Conservation (phyloP, 768 basidiomycete species). For the Macrolepiota albuminosa region DNA sequence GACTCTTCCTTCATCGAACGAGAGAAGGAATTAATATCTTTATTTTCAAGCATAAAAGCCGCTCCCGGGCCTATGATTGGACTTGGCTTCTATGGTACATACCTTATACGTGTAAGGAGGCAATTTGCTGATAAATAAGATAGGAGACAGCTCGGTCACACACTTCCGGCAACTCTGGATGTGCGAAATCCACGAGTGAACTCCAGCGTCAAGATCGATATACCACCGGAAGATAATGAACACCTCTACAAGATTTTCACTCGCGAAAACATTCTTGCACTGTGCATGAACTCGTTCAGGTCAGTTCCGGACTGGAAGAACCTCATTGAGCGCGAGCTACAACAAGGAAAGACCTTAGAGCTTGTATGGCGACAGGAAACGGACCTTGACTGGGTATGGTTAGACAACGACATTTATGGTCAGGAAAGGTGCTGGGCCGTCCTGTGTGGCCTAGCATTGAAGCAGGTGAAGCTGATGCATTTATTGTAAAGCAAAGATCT, state of each 20-base stretch:
- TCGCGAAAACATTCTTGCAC: slow-evolving; percentile 54
- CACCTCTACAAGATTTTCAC: slow-evolving; percentile 49
- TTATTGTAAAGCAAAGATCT: not conserved
- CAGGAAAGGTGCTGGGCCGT: slow-evolving; percentile 64
- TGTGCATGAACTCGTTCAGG: slow-evolving; percentile 55
- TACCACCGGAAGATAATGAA: slow-evolving; percentile 45
- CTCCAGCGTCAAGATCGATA: slow-evolving; percentile 62
- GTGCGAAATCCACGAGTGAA: slow-evolving; percentile 66
- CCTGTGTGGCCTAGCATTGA: slow-evolving; percentile 69
- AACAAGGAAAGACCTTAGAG: slow-evolving; percentile 54
- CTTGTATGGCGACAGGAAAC: slow-evolving; percentile 76
- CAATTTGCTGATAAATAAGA: not conserved
- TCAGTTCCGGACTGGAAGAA: slow-evolving; percentile 57
- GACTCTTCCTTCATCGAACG: slow-evolving; percentile 42
- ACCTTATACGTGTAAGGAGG: not conserved
- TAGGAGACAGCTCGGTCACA: slow-evolving; percentile 72
- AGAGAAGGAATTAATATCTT: slow-evolving; percentile 80
- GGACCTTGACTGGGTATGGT: slow-evolving; percentile 84
- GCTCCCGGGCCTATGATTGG: slow-evolving; percentile 84
- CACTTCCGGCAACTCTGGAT: slow-evolving; percentile 65
- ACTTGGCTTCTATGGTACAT: slow-evolving; percentile 78
- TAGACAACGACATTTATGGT: slow-evolving; percentile 61
- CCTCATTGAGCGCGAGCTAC: slow-evolving; percentile 49
- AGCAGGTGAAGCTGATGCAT: slow-evolving; percentile 44
- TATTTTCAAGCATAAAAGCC: slow-evolving; percentile 76